Evolutionary conservation across 768 basidiomycete species (phyloP).

Genomic region (Rhodotorula sphaerocarpa): DNA sequence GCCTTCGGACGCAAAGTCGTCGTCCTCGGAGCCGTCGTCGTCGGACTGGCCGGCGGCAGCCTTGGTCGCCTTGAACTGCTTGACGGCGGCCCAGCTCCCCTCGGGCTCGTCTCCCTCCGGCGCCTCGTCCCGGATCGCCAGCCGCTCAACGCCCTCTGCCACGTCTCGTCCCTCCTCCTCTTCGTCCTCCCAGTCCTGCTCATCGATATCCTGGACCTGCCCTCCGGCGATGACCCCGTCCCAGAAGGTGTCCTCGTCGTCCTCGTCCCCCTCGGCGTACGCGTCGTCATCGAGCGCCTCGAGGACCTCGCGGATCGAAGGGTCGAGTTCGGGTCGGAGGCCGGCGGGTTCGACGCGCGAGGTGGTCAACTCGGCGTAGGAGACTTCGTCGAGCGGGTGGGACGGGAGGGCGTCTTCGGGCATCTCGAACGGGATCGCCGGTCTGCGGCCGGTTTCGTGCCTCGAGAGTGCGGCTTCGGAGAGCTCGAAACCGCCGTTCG

Average conservation of each 20-base stretch:
- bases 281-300: slow-evolving; percentile 95
- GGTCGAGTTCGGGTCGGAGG: slow-evolving; percentile 92
- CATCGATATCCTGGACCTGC: slow-evolving; percentile 49
- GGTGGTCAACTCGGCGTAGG: slow-evolving; percentile 49
- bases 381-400: slow-evolving; percentile 52
- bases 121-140: slow-evolving; percentile 48
- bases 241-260: slow-evolving; percentile 56
- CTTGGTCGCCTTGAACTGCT: slow-evolving; percentile 24
- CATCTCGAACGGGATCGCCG: slow-evolving; percentile 55
- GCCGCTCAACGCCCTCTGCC: slow-evolving; percentile 30
- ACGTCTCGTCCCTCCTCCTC: slow-evolving; percentile 29
- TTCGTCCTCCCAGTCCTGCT: slow-evolving; percentile 42
- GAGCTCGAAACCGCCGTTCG: slow-evolving; percentile 50
- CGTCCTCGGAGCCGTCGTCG: slow-evolving; percentile 21
- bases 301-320: slow-evolving; percentile 79
- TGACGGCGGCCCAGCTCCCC: slow-evolving; percentile 17
- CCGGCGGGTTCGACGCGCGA: slow-evolving; percentile 48
- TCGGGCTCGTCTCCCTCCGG: slow-evolving; percentile 42
- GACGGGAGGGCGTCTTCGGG: slow-evolving; percentile 58
- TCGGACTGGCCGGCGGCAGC: not conserved
- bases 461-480: slow-evolving; percentile 44
- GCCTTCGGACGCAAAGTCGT: slow-evolving; percentile 52
- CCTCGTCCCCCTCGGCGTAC: slow-evolving; percentile 65
- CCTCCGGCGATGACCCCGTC: slow-evolving; percentile 33
- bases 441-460: slow-evolving; percentile 60